These are phyloP conservation scores for Calocera cornea DNA, from an alignment of 768 basidiomycete species.

Conservation along the genomic window DNA sequence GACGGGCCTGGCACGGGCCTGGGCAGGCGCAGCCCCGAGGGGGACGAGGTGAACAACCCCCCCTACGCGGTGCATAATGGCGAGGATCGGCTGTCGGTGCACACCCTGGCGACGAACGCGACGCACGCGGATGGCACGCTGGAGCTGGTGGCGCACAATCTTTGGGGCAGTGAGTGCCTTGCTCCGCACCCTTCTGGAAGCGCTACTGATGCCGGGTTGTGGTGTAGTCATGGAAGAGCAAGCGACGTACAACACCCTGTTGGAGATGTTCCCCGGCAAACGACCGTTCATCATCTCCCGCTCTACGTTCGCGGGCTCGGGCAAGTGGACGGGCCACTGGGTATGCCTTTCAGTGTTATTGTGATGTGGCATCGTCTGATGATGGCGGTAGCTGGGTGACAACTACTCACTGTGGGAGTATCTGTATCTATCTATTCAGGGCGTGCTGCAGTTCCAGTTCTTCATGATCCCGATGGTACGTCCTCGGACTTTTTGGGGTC, in stretches of 20 bases:
- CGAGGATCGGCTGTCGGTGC: conserved; percentile 39
- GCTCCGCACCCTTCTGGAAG: too few relatives aligned
- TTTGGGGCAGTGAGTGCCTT: conserved; percentile 35
- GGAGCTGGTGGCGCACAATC: conserved; percentile 56
- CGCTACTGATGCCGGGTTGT: too few relatives aligned
- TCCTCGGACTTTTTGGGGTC: conserved; percentile 27
- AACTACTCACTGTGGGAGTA: conserved; percentile 65
- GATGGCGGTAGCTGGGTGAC: conserved; percentile 39
- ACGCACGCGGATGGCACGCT: conserved; percentile 48
- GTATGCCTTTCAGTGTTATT: conserved; percentile 24
- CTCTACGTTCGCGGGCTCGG: conserved; percentile 22
- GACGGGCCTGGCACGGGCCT: conserved; percentile 23
- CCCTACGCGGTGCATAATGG: conserved; percentile 65
- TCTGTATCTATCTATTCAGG: conserved; percentile 56
- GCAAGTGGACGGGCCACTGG: conserved; percentile 60
- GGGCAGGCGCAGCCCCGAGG: conserved; percentile 32
- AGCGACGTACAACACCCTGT: conserved; percentile 46
- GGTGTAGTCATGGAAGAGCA: conserved; percentile 45
- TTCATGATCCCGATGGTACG: conserved; percentile 77
- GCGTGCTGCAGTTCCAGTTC: conserved; percentile 69
- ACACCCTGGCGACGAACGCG: conserved; percentile 56
- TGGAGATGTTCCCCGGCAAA: conserved; percentile 39
- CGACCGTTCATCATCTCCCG: conserved; percentile 39
- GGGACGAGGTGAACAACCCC: conserved; percentile 41
- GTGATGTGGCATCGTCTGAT: background rate